Percentiles rank a stretch among this genome's conserved stretches.
Evolutionary conservation across 805 yeast genomes (phyloP).

Genomic region (Metschnikowia matae): DNA sequence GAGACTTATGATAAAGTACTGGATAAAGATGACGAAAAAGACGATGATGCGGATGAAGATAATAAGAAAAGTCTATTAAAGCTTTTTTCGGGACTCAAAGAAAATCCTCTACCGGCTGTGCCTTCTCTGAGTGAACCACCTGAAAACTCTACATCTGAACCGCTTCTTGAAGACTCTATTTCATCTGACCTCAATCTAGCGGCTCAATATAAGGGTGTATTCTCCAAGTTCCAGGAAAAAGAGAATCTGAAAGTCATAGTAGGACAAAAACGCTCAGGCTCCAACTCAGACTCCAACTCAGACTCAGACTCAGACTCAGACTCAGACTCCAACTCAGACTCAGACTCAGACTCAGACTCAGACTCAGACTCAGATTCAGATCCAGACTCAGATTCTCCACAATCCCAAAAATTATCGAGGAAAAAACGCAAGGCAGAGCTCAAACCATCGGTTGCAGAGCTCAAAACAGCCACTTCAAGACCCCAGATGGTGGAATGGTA

Average conservation of each 20-base stretch:
- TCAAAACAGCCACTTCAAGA: constrained; percentile 54
- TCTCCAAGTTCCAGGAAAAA: not conserved
- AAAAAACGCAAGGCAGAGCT: constrained; percentile 47
- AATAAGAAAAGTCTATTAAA: not conserved
- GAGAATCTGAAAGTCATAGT: not conserved
- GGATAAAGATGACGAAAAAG: too few species aligned
- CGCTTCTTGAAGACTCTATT: too few species aligned
- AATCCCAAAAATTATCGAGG: constrained; percentile 13
- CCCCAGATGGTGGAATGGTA: constrained; percentile 85
- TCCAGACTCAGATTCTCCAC: not conserved
- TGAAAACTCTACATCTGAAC: too few species aligned
- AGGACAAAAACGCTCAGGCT: too few species aligned
- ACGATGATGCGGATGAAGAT: not conserved
- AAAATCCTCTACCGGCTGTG: not conserved
- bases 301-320: too few species aligned
- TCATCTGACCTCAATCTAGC: not conserved
- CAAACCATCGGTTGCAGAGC: constrained; percentile 60
- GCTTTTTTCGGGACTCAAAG: not conserved
- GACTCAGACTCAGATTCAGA: not conserved
- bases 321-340: not conserved
- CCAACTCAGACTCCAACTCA: too few species aligned
- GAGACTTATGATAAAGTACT: too few species aligned
- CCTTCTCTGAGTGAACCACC: too few species aligned
- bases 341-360: not conserved
- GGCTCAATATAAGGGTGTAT: not conserved